These are phyloP conservation scores for Lantana camara DNA, from an alignment of 257 asterid species.

Conservation along the genomic window DNA sequence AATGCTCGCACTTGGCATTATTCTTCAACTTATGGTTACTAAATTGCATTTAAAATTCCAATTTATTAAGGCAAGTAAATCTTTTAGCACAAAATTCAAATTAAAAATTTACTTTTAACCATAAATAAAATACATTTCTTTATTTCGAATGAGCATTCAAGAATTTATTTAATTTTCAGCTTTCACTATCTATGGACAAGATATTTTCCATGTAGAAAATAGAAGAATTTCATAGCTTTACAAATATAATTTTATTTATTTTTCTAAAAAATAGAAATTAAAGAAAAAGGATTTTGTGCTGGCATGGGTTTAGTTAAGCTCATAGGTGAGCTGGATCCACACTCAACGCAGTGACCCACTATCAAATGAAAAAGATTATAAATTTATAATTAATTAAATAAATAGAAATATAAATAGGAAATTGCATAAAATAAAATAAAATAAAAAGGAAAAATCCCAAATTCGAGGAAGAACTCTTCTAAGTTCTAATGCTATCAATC, in stretches of 20 bases:
- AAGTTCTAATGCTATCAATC: constrained; percentile 29
- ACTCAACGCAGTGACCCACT: constrained; percentile 53
- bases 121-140: background rate
- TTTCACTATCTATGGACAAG: no score
- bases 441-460: constrained; percentile 19
- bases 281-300: no score
- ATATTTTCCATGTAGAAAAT: no score
- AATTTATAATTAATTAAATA: background rate
- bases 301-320: constrained; percentile 62
- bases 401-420: constrained; percentile 10
- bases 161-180: background rate
- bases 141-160: background rate
- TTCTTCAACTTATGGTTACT: constrained; percentile 25
- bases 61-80: constrained; percentile 14
- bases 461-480: constrained; percentile 23
- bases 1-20: no score
- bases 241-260: background rate
- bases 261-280: background rate
- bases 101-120: background rate
- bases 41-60: constrained; percentile 14
- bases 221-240: background rate
- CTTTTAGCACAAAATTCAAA: background rate
- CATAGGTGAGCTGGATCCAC: constrained; percentile 81
- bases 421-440: background rate
- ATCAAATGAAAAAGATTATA: constrained; percentile 22